Percentiles rank a stretch among this genome's conserved stretches.
phyloP scores from a whole-genome alignment of 2,329 filamentous ascomycete species.

The Penicillium vulpinum region DNA sequence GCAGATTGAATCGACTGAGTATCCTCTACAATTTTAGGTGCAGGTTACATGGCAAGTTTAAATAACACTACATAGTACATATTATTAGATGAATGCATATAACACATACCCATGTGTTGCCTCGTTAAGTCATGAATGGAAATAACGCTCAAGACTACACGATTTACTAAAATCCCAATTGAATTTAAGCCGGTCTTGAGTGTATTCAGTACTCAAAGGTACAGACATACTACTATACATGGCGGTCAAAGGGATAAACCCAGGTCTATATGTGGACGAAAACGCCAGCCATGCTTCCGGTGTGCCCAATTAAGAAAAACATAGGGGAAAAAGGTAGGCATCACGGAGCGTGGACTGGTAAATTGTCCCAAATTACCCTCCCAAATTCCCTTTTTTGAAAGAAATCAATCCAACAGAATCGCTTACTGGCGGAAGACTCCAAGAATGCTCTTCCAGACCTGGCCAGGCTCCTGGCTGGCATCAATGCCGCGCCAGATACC shows the following conservation, averaged over 20 bases:
- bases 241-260: constrained; percentile 21
- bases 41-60: background rate
- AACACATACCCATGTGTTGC: background rate
- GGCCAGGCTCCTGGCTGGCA: constrained; percentile 90
- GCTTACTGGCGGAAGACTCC: constrained; percentile 70
- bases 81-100: background rate
- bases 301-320: constrained; percentile 18
- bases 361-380: constrained; percentile 9
- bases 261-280: constrained; percentile 25
- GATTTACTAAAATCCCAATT: constrained; percentile 1
- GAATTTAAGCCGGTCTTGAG: constrained; percentile 11
- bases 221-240: constrained; percentile 40
- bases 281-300: constrained; percentile 17
- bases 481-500: constrained; percentile 97
- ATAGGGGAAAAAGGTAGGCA: constrained; percentile 24
- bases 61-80: background rate
- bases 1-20: constrained; percentile 63
- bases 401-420: constrained; percentile 38
- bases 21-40: constrained; percentile 47
- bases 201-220: constrained; percentile 22
- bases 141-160: background rate
- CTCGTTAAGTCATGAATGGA: background rate
- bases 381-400: constrained; percentile 48
- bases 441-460: constrained; percentile 92
- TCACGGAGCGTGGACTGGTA: constrained; percentile 12